Evolutionary conservation across 768 basidiomycete genomes (phyloP).

Genomic region (Agrocybe pediades): DNA sequence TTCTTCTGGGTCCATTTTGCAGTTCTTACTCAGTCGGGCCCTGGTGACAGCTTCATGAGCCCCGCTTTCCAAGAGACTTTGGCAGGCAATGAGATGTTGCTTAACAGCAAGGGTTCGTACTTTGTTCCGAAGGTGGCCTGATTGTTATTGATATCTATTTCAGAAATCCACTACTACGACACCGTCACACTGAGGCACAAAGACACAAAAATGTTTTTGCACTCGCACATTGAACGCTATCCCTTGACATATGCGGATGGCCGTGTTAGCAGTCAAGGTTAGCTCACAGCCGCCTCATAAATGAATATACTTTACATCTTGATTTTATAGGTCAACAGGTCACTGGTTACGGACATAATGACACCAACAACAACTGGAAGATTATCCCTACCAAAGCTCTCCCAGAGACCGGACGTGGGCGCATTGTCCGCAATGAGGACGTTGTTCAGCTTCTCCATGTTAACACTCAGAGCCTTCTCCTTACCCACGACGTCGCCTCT

Average conservation of each 20-base stretch:
- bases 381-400: constrained; percentile 93
- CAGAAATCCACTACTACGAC: constrained; percentile 95
- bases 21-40: constrained; percentile 83
- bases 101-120: constrained; percentile 82
- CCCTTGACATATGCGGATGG: constrained; percentile 95
- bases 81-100: constrained; percentile 84
- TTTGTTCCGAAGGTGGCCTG: neutral
- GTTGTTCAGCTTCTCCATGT: constrained; percentile 87
- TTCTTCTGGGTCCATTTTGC: constrained; percentile 97
- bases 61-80: constrained; percentile 98
- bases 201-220: constrained; percentile 90
- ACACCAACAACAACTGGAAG: constrained; percentile 95
- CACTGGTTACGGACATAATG: constrained; percentile 92
- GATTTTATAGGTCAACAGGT: constrained; percentile 80
- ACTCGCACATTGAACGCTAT: constrained; percentile 90
- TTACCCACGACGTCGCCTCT: constrained; percentile 98
- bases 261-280: constrained; percentile 91
- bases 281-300: neutral
- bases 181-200: constrained; percentile 87
- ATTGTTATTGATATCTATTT: neutral
- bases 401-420: constrained; percentile 90
- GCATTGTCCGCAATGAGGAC: constrained; percentile 89
- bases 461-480: constrained; percentile 76
- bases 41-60: constrained; percentile 97
- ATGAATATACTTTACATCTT: constrained; percentile 1